Evolutionary conservation across 805 yeast species (phyloP).

Genomic region (Spathaspora gorwiae): DNA sequence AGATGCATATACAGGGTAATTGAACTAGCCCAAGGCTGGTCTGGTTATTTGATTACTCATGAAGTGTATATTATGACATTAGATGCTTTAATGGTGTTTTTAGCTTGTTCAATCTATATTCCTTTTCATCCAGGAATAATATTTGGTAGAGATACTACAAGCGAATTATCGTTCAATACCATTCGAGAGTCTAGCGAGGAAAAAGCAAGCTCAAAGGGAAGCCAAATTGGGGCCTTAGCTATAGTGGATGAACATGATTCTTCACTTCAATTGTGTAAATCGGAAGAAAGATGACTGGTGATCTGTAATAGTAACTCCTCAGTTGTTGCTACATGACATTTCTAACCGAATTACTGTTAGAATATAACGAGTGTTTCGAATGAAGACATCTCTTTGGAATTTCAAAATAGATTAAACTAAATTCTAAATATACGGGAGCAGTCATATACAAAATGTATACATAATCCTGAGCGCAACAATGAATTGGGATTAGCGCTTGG

Average conservation of each 20-base stretch:
- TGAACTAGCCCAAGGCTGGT: slow-evolving; percentile 72
- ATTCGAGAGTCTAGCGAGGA: slow-evolving; percentile 1
- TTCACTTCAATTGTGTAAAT: no score
- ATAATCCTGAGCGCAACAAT: not conserved
- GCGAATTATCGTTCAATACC: slow-evolving; percentile 6
- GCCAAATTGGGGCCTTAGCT: no score
- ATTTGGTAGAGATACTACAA: slow-evolving; percentile 41
- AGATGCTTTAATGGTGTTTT: slow-evolving; percentile 26
- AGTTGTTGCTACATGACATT: no score
- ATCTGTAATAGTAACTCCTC: no score
- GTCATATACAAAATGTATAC: not conserved
- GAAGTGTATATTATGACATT: slow-evolving; percentile 38
- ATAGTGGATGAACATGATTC: no score
- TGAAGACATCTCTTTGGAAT: no score
- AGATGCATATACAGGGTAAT: slow-evolving; percentile 71
- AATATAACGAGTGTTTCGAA: no score
- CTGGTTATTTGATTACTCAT: slow-evolving; percentile 53
- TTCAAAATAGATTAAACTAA: no score
- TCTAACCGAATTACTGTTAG: no score
- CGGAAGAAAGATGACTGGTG: no score
- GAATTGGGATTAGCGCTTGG: slow-evolving; percentile 8
- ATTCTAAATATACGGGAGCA: no score
- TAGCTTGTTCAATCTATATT: slow-evolving; percentile 16
- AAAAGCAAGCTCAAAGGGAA: not conserved
- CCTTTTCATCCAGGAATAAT: slow-evolving; percentile 62